Conservation (phyloP, 495 filamentous ascomycete species). For the Trichoderma asperelloides region DNA sequence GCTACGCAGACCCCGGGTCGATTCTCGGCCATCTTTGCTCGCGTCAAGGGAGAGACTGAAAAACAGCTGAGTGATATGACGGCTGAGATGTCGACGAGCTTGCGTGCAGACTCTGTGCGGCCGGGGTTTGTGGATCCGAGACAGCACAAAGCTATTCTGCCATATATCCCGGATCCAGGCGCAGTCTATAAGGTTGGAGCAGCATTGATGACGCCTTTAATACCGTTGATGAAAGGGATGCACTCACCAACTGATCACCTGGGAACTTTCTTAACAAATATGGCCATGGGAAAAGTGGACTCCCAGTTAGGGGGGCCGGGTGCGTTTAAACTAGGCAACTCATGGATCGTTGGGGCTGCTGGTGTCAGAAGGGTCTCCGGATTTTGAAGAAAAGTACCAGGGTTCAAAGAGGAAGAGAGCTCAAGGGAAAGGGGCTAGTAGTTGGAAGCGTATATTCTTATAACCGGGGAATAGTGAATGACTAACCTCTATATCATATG, state of each 20-base stretch:
- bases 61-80: slow-evolving; percentile 35
- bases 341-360: slow-evolving; percentile 37
- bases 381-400: slow-evolving; percentile 14
- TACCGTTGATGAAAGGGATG: slow-evolving; percentile 15
- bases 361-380: slow-evolving; percentile 38
- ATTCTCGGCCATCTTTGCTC: slow-evolving; percentile 47
- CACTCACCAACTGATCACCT: slow-evolving; percentile 36
- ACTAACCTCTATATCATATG: not conserved
- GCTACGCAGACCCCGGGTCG: slow-evolving; percentile 37
- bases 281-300: slow-evolving; percentile 48
- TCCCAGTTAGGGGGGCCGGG: slow-evolving; percentile 36
- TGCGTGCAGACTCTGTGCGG: slow-evolving; percentile 43
- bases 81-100: slow-evolving; percentile 25
- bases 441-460: not conserved
- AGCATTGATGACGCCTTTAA: not conserved
- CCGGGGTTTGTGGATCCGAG: slow-evolving; percentile 43
- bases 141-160: slow-evolving; percentile 39
- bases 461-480: not conserved
- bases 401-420: not conserved
- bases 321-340: slow-evolving; percentile 32
- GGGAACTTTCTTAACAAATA: slow-evolving; percentile 36
- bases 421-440: not conserved
- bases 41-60: slow-evolving; percentile 58
- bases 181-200: slow-evolving; percentile 1
- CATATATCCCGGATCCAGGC: slow-evolving; percentile 29